phyloP scores from a whole-genome alignment of 768 basidiomycete genomes.

The Hortiboletus campestris region DNA sequence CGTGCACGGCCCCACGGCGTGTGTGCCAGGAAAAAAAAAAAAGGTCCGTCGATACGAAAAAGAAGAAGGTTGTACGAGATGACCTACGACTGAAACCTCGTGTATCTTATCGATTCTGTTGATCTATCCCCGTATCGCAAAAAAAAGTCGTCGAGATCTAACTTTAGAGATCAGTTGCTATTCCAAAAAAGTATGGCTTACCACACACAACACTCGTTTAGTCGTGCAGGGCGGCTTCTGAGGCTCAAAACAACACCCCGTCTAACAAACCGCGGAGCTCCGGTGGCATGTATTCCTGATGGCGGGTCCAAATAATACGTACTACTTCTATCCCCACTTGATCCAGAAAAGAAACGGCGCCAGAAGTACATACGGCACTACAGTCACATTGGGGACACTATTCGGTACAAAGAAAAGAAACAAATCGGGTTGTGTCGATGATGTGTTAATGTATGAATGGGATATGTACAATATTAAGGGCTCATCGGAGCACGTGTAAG shows the following conservation, averaged over 20 bases:
- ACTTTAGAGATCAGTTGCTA: background rate
- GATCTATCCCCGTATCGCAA: conserved; percentile 14
- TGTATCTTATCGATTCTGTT: conserved; percentile 22
- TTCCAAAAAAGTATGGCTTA: conserved; percentile 9
- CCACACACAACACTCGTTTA: background rate
- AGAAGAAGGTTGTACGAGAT: background rate
- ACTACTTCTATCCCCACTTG: conserved; percentile 22
- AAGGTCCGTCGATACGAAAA: background rate
- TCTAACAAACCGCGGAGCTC: conserved; percentile 31
- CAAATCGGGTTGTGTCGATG: conserved; percentile 28
- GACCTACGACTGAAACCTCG: conserved; percentile 7
- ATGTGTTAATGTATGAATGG: conserved; percentile 30
- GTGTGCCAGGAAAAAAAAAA: background rate
- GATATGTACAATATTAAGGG: conserved; percentile 39
- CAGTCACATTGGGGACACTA: conserved; percentile 23
- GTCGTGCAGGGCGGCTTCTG: conserved; percentile 10
- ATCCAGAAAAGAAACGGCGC: conserved; percentile 10
- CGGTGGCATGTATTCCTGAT: conserved; percentile 15
- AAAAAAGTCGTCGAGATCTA: conserved; percentile 13
- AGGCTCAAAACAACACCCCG: background rate
- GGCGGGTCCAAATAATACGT: conserved; percentile 9
- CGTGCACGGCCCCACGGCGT: background rate
- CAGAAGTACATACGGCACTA: conserved; percentile 31
- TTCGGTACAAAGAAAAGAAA: conserved; percentile 24
- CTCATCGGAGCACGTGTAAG: conserved; percentile 28